A percentile compares a stretch with the other conserved stretches of the same genome.
Evolutionary conservation across 768 basidiomycete species (phyloP).

Genomic region (Coprinopsis strossmayeri): DNA sequence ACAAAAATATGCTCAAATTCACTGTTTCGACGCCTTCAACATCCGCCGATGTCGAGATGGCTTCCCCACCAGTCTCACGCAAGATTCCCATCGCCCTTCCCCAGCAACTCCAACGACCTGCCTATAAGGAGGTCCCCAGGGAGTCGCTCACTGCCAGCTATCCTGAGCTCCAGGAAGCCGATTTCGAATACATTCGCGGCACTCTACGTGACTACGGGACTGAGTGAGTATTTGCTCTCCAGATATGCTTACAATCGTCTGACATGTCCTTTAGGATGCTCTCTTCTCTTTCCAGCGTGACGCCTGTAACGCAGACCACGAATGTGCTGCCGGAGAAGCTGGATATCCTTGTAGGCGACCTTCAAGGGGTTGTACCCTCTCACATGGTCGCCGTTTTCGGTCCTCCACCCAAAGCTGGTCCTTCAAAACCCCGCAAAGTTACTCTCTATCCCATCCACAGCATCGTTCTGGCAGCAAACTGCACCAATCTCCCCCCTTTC

Average conservation of each 20-base stretch:
- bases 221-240: constrained; percentile 25
- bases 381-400: constrained; percentile 47
- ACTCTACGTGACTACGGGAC: constrained; percentile 38
- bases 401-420: constrained; percentile 16
- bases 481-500: constrained; percentile 54
- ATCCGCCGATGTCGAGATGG: background rate
- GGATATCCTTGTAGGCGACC: too few relatives aligned
- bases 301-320: constrained; percentile 10
- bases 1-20: background rate
- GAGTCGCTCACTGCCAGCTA: constrained; percentile 39
- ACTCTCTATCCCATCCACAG: constrained; percentile 65
- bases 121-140: background rate
- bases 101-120: background rate
- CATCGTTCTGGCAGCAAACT: constrained; percentile 63
- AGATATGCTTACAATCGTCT: constrained; percentile 1
- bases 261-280: background rate
- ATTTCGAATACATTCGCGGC: constrained; percentile 48
- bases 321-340: constrained; percentile 37
- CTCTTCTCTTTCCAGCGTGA: constrained; percentile 8
- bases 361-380: constrained; percentile 38
- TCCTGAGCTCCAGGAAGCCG: constrained; percentile 39
- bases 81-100: background rate
- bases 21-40: background rate
- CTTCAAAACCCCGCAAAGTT: constrained; percentile 20
- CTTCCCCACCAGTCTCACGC: background rate